These are phyloP conservation scores for Pseudonitzschia pungens DNA, from an alignment of 108 stramenopile species.

Conservation along the genomic window DNA sequence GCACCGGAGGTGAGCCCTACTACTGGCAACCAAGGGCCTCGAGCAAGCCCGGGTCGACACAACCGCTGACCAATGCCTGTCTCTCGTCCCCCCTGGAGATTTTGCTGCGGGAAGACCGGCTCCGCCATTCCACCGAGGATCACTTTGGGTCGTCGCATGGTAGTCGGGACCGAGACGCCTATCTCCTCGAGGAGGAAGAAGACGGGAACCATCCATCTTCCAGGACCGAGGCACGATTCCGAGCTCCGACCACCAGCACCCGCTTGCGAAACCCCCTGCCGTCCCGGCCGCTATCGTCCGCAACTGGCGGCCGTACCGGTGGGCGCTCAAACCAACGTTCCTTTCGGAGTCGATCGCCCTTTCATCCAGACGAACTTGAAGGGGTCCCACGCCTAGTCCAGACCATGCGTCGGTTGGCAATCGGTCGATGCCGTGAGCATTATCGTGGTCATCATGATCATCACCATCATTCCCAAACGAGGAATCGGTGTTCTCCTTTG, in stretches of 20 bases:
- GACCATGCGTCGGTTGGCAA: neutral
- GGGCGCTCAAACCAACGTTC: neutral
- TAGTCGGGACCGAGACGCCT: neutral
- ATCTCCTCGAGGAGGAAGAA: neutral
- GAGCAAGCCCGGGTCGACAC: constrained; percentile 4
- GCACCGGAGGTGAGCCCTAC: constrained; percentile 44
- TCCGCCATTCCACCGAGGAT: neutral
- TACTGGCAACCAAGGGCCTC: constrained; percentile 14
- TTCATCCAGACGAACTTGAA: neutral
- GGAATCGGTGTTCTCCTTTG: neutral
- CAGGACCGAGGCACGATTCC: neutral
- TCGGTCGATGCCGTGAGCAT: neutral
- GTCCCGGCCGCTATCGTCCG: too few relatives aligned
- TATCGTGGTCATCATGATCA: too few relatives aligned
- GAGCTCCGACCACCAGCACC: neutral
- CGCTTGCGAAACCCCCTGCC: neutral
- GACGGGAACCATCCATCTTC: neutral
- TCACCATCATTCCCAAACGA: neutral
- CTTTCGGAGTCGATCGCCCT: neutral
- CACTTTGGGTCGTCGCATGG: too few relatives aligned
- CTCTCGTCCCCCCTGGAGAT: constrained; percentile 4
- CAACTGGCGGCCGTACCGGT: neutral
- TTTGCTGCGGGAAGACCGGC: constrained; percentile 3
- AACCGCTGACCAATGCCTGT: neutral
- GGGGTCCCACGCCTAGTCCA: neutral